Evolutionary conservation across 2,329 filamentous ascomycete species (phyloP).

Genomic region (Penicillium brevicompactum): DNA sequence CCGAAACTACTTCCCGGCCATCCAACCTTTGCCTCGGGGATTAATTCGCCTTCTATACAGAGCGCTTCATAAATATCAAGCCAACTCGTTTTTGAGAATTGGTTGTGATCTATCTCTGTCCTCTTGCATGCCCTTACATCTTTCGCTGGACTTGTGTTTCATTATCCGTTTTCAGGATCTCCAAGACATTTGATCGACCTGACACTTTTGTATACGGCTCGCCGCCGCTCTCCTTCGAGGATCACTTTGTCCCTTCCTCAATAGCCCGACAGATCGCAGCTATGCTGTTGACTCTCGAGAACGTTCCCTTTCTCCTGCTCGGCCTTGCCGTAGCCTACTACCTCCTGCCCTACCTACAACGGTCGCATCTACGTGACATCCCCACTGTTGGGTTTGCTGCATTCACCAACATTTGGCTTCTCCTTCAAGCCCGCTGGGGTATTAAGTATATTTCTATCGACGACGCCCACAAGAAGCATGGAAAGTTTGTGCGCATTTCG

Average conservation of each 20-base stretch:
- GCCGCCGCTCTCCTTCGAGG: background rate
- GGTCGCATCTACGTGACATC: slow-evolving; percentile 55
- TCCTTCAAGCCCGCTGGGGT: slow-evolving; percentile 67
- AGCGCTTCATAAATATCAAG: slow-evolving; percentile 19
- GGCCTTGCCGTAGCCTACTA: slow-evolving; percentile 57
- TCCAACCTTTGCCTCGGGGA: slow-evolving; percentile 24
- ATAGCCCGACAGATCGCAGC: slow-evolving; percentile 3
- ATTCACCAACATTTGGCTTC: slow-evolving; percentile 80
- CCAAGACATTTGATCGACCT: slow-evolving; percentile 1
- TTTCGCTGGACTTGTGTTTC: background rate
- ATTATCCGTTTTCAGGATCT: background rate
- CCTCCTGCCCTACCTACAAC: slow-evolving; percentile 59
- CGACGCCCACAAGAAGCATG: slow-evolving; percentile 71
- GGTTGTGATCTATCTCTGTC: background rate
- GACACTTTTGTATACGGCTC: background rate
- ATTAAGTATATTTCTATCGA: slow-evolving; percentile 68
- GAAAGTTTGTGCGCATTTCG: slow-evolving; percentile 79
- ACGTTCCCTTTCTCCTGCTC: slow-evolving; percentile 46
- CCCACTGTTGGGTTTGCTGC: slow-evolving; percentile 58
- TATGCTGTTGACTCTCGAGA: slow-evolving; percentile 36
- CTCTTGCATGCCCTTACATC: background rate
- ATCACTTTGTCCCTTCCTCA: background rate
- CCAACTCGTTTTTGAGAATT: background rate
- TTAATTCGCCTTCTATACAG: background rate
- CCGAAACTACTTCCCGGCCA: slow-evolving; percentile 24